Evolutionary conservation across 768 basidiomycete species (phyloP).

Genomic region (Austroboletus eburneus): DNA sequence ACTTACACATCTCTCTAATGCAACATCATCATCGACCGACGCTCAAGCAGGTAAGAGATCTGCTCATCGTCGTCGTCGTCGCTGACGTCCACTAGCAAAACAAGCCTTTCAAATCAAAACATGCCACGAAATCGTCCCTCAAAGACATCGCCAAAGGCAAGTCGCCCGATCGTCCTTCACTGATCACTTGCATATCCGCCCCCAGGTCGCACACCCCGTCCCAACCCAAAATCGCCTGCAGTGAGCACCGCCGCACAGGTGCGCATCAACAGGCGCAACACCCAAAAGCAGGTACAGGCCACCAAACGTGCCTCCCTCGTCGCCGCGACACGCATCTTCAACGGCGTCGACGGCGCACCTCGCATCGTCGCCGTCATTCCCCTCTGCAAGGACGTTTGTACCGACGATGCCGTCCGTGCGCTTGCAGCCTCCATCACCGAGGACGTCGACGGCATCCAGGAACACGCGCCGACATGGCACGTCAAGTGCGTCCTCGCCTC

Average conservation of each 20-base stretch:
- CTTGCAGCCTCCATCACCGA: slow-evolving; percentile 61
- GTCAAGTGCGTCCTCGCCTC: slow-evolving; percentile 51
- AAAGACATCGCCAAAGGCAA: slow-evolving; percentile 81
- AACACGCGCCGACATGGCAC: slow-evolving; percentile 43
- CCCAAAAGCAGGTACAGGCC: slow-evolving; percentile 77
- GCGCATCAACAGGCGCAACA: slow-evolving; percentile 75
- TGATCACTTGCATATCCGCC: background rate
- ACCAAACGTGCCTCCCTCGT: slow-evolving; percentile 67
- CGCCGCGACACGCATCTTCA: slow-evolving; percentile 74
- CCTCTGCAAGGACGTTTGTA: slow-evolving; percentile 61
- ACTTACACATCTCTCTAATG: too few relatives aligned
- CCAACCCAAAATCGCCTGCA: slow-evolving; percentile 48
- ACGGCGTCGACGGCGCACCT: slow-evolving; percentile 71
- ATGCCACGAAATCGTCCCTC: slow-evolving; percentile 79
- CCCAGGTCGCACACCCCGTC: slow-evolving; percentile 54
- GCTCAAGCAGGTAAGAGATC: slow-evolving; percentile 65
- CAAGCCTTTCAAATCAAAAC: slow-evolving; percentile 89
- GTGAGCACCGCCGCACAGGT: slow-evolving; percentile 59
- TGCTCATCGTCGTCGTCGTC: background rate
- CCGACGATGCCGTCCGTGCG: slow-evolving; percentile 47
- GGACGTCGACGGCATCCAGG: slow-evolving; percentile 18
- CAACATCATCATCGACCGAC: slow-evolving; percentile 74
- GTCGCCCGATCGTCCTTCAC: background rate
- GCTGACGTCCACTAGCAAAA: slow-evolving; percentile 54
- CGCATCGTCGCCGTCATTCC: slow-evolving; percentile 88